A percentile compares a stretch with the other conserved stretches of the same genome.
These are phyloP conservation scores for Barnettozyma salicaria DNA, from an alignment of 805 yeast genomes.

Conservation along the genomic window DNA sequence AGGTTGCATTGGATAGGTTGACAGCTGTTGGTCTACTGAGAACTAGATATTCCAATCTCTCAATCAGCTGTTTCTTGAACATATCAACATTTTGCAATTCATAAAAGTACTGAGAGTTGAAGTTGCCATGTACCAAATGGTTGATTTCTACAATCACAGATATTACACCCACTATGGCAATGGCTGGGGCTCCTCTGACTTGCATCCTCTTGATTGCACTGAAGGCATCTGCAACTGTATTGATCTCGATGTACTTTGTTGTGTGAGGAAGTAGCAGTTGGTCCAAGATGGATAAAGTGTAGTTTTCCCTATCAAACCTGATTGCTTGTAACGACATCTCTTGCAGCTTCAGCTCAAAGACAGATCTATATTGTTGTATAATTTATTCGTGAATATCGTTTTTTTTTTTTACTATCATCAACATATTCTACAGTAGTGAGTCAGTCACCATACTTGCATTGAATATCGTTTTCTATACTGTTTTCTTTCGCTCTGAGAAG, in stretches of 20 bases:
- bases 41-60: conserved; percentile 58
- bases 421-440: too few species aligned
- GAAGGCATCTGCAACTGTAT: conserved; percentile 67
- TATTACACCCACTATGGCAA: conserved; percentile 89
- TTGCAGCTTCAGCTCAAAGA: too few species aligned
- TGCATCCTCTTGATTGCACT: conserved; percentile 85
- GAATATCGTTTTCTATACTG: too few species aligned
- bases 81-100: conserved; percentile 27
- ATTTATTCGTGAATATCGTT: too few species aligned
- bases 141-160: conserved; percentile 71
- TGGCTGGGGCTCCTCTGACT: conserved; percentile 98
- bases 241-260: conserved; percentile 58
- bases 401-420: too few species aligned
- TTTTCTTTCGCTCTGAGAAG: too few species aligned
- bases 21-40: conserved; percentile 95
- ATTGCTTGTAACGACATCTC: conserved; percentile 63
- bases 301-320: conserved; percentile 44
- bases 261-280: conserved; percentile 80
- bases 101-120: conserved; percentile 26
- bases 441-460: too few species aligned
- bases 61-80: conserved; percentile 34
- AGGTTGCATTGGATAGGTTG: conserved; percentile 67
- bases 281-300: conserved; percentile 59
- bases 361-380: too few species aligned
- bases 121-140: conserved; percentile 26